Evolutionary conservation across 2,329 filamentous ascomycete species (phyloP), one percentile per base, ranked within the genome.

Genomic region (Aureobasidium subglaciale): DNA sequence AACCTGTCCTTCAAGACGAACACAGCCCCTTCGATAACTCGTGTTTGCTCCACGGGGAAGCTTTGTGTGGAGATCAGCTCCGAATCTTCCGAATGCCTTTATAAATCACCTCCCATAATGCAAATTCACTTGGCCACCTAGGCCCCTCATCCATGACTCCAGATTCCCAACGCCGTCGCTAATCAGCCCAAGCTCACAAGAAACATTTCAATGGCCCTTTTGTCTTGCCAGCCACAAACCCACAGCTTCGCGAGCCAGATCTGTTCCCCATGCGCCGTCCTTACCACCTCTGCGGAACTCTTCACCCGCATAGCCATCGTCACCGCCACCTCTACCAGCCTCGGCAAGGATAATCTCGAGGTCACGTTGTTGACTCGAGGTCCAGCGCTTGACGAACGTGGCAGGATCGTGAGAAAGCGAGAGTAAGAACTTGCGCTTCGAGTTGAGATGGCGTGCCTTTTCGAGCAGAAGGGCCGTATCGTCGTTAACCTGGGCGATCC

Each of bases 301-400:
- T 61, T 73, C 87, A 75, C 77, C 79, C 38, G 74, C 75, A 20
- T 55, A 42, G 3, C 75, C 78, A 54, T 75, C 73, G 56, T 76
- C 75, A 29, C 72, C 73, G 13, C 70, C 72, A 34, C 76, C 76
- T 55, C 84, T 79, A 50, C 83, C 81, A 1, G 85, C 84, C 71
- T 96, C 91, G 57, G 90, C 92, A 59, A 93, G 79, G 45, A 96
- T 86, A 6, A 93, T 84, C 66, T 95, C 90, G 32, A 96, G 76
- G 68, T 97, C 92, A 46, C 91, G 80, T 73, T 90, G 90, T 75
- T 99, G 93, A 15, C 87, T 92, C 65, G 85, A 90, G 52, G 95
- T 78, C 93, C 93, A 99, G 65, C 88, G 84, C 61, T 82, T 84
- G 58, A 96, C 79, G 65, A 97, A 97, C 11, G 80, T 83, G 15